A percentile compares a stretch with the other conserved stretches of the same genome.
These are phyloP conservation scores for Hypericum perforatum DNA, from an alignment of 345 rosid species.

Conservation along the genomic window DNA sequence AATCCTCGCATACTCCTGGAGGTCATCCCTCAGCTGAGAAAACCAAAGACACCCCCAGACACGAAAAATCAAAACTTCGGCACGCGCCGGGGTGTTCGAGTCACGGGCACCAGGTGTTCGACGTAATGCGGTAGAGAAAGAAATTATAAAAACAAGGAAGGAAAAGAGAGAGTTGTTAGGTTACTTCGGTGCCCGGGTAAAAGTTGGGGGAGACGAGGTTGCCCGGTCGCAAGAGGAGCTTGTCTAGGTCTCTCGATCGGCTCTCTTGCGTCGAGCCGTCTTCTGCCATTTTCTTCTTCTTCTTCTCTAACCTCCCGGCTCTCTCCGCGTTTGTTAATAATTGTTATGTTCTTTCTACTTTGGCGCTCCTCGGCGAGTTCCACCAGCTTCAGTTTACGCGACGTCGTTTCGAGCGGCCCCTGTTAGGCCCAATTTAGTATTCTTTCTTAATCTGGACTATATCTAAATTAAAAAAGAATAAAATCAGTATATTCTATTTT, in stretches of 20 bases:
- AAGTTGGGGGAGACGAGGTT: conserved; percentile 76
- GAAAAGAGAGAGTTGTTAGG: not conserved
- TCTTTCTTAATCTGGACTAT: no score
- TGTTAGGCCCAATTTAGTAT: no score
- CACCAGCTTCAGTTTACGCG: no score
- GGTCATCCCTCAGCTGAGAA: conserved; percentile 71
- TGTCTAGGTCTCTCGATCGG: conserved; percentile 84
- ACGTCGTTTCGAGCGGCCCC: no score
- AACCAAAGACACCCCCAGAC: no score
- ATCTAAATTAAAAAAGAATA: no score
- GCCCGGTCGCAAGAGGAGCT: conserved; percentile 85
- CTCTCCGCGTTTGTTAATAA: not conserved
- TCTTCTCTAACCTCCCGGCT: not conserved
- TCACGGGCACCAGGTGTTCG: conserved; percentile 11
- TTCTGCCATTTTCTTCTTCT: not conserved
- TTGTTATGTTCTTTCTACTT: no score
- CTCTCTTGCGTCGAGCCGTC: conserved; percentile 36
- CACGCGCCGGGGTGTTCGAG: not conserved
- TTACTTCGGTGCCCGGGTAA: conserved; percentile 61
- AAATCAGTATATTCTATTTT: no score
- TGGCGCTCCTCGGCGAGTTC: no score
- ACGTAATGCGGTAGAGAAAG: conserved; percentile 8
- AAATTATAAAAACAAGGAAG: not conserved
- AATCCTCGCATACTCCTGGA: conserved; percentile 52
- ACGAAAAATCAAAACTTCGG: not conserved